Evolutionary conservation across 2,329 filamentous ascomycete species (phyloP).

Genomic region (Trichoderma atrobrunneum): DNA sequence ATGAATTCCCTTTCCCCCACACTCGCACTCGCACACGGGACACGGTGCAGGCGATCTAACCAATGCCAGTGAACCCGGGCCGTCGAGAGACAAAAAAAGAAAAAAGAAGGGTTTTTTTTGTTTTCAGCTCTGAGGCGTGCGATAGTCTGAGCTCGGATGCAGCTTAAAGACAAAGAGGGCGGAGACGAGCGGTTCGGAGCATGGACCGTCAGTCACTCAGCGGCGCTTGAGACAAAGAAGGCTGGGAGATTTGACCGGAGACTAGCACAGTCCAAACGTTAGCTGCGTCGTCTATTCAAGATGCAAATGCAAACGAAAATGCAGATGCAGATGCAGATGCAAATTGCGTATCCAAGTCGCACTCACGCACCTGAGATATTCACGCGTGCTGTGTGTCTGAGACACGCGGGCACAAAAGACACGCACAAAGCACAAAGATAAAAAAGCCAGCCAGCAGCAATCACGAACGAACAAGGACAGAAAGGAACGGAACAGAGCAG

Average conservation of each 20-base stretch:
- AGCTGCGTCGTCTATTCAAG: not conserved
- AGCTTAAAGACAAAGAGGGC: not conserved
- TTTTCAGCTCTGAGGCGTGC: not conserved
- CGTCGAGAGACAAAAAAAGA: not conserved
- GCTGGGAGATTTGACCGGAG: constrained; percentile 1
- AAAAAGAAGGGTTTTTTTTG: not conserved
- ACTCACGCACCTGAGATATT: not conserved
- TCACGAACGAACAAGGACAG: not conserved
- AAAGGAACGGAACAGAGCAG: not conserved
- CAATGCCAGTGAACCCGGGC: not conserved
- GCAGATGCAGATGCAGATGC: not conserved
- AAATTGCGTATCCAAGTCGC: not conserved
- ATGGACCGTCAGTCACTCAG: not conserved
- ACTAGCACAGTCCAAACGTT: constrained; percentile 5
- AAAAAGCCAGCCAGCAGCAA: not conserved
- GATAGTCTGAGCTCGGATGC: constrained; percentile 6
- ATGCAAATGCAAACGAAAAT: not conserved
- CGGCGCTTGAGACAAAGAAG: not conserved
- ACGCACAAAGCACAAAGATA: not conserved
- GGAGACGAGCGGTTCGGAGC: not conserved
- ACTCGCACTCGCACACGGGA: not conserved
- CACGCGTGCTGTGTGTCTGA: not conserved
- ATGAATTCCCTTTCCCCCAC: not conserved
- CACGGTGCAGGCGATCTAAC: not conserved
- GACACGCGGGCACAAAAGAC: not conserved